phyloP scores from a whole-genome alignment of 495 filamentous ascomycete genomes.

The Penicilliopsis zonata region DNA sequence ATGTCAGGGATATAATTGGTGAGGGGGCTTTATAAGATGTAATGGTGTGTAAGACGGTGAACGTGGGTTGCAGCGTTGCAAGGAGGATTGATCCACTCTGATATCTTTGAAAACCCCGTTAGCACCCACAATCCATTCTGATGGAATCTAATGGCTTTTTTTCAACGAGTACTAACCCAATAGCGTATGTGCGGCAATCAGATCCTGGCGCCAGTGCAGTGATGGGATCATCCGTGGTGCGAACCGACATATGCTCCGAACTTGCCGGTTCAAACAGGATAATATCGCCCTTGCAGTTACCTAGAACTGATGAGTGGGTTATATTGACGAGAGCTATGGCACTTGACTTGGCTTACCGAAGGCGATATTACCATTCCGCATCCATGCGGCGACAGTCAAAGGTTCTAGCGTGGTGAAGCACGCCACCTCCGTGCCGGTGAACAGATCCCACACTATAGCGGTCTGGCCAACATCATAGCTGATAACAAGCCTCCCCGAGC shows the following conservation, averaged over 20 bases:
- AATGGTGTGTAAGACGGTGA: slow-evolving; percentile 89
- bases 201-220: slow-evolving; percentile 79
- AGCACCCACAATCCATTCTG: slow-evolving; percentile 5
- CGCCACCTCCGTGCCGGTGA: slow-evolving; percentile 83
- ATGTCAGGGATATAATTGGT: slow-evolving; percentile 78
- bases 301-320: slow-evolving; percentile 26
- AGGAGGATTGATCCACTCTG: slow-evolving; percentile 91
- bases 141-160: no score
- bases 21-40: slow-evolving; percentile 74
- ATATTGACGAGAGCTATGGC: neutral
- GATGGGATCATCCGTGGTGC: slow-evolving; percentile 89
- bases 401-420: slow-evolving; percentile 84
- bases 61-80: slow-evolving; percentile 77
- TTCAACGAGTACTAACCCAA: slow-evolving; percentile 57
- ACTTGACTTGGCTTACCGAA: slow-evolving; percentile 53
- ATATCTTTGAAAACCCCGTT: slow-evolving; percentile 49
- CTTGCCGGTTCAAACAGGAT: slow-evolving; percentile 90
- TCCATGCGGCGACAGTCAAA: slow-evolving; percentile 79
- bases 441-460: slow-evolving; percentile 92
- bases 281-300: slow-evolving; percentile 82
- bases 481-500: slow-evolving; percentile 73
- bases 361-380: slow-evolving; percentile 94
- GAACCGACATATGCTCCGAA: slow-evolving; percentile 82
- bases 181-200: slow-evolving; percentile 95
- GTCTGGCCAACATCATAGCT: slow-evolving; percentile 89